Conservation (phyloP, 2,329 filamentous ascomycete species). For the Aureobasidium namibiae region DNA sequence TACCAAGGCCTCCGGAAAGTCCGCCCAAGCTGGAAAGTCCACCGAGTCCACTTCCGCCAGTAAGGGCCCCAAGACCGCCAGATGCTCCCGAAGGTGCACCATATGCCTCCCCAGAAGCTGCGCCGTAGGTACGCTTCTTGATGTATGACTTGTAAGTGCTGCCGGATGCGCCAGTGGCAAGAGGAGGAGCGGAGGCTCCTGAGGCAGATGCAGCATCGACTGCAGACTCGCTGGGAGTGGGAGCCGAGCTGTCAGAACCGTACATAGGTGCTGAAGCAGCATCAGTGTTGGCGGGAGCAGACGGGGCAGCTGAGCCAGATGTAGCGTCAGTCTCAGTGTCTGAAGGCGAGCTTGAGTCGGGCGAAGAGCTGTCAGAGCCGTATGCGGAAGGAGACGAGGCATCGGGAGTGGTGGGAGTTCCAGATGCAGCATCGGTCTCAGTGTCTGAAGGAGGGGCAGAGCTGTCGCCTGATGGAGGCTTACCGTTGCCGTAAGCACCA, state of each 20-base stretch:
- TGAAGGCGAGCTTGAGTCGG: neutral
- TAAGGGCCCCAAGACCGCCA: neutral
- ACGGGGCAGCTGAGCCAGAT: neutral
- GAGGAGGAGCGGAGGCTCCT: neutral
- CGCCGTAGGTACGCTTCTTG: neutral
- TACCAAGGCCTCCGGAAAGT: no score
- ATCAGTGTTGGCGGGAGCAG: neutral
- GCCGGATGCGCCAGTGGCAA: conserved; percentile 1
- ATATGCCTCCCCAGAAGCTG: neutral
- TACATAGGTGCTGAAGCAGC: neutral
- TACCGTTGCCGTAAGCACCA: neutral
- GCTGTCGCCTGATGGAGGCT: neutral
- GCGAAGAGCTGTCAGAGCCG: neutral
- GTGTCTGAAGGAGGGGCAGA: neutral
- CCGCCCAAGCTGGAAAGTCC: neutral
- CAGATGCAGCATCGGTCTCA: neutral
- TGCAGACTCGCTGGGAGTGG: conserved; percentile 2
- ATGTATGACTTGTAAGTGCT: conserved; percentile 7
- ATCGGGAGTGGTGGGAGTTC: neutral
- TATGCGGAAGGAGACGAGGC: neutral
- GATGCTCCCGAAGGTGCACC: neutral
- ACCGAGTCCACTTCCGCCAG: neutral
- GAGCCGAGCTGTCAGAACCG: neutral
- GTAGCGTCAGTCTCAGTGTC: neutral
- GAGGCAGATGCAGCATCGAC: neutral